Base-by-base conservation (phyloP, 768 basidiomycete species). In the Kwoniella botswanensis region DNA sequence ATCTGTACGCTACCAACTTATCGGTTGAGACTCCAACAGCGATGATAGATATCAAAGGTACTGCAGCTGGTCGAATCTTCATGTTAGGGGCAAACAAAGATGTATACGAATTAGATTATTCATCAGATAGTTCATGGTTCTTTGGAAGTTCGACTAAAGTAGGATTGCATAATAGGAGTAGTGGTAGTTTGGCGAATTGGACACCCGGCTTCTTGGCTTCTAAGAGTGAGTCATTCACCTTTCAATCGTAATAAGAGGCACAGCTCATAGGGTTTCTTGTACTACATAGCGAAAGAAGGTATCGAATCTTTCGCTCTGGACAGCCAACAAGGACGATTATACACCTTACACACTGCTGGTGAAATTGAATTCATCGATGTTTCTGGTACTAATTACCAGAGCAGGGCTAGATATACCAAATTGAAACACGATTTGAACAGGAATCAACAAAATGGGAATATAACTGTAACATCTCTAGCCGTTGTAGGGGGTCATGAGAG, bases 41-140 rank as follows among this genome's bases (percentile, higher is more conserved):
- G 79, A 95, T 98, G 93, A 86, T 88, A 3, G 90, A 91, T 54
- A 91, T 97, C 58, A 86, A 88, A 67, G 93, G 92, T 7, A 93
- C 92, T 1, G 79, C 86, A 26, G 89, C 91, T 46, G 96, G 96
- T 55, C 88, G 94, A 65, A 94, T 97, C 71, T 95, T 98, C 84
- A 92, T 96, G 91, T 88, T 88, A 63, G 84, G 83, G 13, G 89
- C 91, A 77, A 93, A 96, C 77, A 94, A 94, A 15, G 89, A 90
- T 79, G 84, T 98, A 64, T 97, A 96, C 83, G 96, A 98, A 82
- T 83, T 98, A 54, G 90, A 92, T 77, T 98, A 98, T 83, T 92
- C 93, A 77, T 90, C 91, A 75, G 91, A 88, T 72, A 92, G 94
- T 78, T 91, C 92, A 0, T 96, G 94, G 94, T 96, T 97, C 84